A percentile compares a stretch with the other conserved stretches of the same genome.
phyloP scores from a whole-genome alignment of 2,329 filamentous ascomycete species.

The Colletotrichum tropicale region DNA sequence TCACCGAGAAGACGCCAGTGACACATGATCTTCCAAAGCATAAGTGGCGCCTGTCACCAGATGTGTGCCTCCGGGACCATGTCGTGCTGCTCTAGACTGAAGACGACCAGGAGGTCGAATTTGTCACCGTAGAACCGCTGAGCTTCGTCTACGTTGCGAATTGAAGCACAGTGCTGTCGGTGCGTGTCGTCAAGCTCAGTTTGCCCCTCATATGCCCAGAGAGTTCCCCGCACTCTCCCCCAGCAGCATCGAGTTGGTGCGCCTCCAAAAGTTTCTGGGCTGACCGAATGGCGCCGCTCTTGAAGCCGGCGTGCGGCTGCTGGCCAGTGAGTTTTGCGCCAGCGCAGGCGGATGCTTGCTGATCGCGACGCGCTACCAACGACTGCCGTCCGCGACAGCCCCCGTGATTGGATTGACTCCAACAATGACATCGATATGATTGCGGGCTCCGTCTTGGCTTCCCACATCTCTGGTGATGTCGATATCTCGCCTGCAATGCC shows the following conservation, averaged over 20 bases:
- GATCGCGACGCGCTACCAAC: slow-evolving; percentile 10
- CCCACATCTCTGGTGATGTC: not conserved
- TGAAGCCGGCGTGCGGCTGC: not conserved
- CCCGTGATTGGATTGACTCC: slow-evolving; percentile 8
- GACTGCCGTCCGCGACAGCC: slow-evolving; percentile 1
- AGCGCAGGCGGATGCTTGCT: slow-evolving; percentile 11
- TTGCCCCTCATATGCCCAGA: slow-evolving; percentile 13
- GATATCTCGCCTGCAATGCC: not conserved
- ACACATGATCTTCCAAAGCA: not conserved
- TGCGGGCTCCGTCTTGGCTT: slow-evolving; percentile 3
- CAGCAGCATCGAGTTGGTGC: not conserved
- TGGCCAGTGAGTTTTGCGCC: not conserved
- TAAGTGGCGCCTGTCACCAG: not conserved
- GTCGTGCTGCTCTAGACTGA: not conserved
- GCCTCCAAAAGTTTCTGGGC: slow-evolving; percentile 1
- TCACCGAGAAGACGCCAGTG: not conserved
- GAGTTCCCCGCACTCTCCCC: slow-evolving; percentile 11
- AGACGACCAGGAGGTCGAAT: not conserved
- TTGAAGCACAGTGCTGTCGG: not conserved
- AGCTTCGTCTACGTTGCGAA: not conserved
- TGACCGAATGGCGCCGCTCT: slow-evolving; percentile 12
- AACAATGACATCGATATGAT: slow-evolving; percentile 19
- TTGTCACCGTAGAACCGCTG: not conserved
- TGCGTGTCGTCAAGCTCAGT: not conserved
- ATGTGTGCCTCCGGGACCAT: not conserved